Evolutionary conservation across 2,329 filamentous ascomycete species (phyloP), one percentile per base, ranked within the genome.

Genomic region (Sporothrix mexicana): DNA sequence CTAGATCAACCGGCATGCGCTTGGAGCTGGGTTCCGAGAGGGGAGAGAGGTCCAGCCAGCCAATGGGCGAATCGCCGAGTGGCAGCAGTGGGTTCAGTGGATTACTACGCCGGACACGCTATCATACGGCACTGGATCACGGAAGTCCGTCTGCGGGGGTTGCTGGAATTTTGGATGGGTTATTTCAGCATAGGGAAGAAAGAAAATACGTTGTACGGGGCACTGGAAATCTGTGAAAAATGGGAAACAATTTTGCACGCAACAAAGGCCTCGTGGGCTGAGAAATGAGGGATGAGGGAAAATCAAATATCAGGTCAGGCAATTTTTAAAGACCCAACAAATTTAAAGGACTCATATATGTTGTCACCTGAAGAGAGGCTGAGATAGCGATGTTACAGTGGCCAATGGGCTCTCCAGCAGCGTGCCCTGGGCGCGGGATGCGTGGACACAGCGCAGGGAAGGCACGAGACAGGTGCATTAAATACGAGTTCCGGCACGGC

Each of bases 1-100:
- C 70, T 72, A 57, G 70, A 67, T 67, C 61, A 72, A 53, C 70
- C 70, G 70, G 62, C 61, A 72, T 57, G 36, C 61, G 8, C 61
- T 41, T 64, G 41, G 17, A 25, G 30, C 51, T 70, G 68, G 68
- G 25, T 61, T 70, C 68, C 68, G 68, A 61, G 53, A 69, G 49
- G 55, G 41, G 67, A 45, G 15, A 41, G 41, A 20, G 36, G 41
- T 30, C 20, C 17, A 47, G 13, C n/a, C 13, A 36, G 3, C 67
- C 41, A 70, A 23, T 70, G 23, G 68, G 36, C 23, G 51, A n/a
- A 13, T 30, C 45, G 64, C 23, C 64, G 64, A 51, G 43, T n/a
- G 30, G 66, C 25, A 43, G 41, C 15, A 57, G 69, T 70, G 55
- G 69, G 57, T 17, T 47, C 17, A 9, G 69, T 62, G 69, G 69